These are phyloP conservation scores for Balakata baccata DNA, from an alignment of 345 rosid genomes.

Conservation along the genomic window DNA sequence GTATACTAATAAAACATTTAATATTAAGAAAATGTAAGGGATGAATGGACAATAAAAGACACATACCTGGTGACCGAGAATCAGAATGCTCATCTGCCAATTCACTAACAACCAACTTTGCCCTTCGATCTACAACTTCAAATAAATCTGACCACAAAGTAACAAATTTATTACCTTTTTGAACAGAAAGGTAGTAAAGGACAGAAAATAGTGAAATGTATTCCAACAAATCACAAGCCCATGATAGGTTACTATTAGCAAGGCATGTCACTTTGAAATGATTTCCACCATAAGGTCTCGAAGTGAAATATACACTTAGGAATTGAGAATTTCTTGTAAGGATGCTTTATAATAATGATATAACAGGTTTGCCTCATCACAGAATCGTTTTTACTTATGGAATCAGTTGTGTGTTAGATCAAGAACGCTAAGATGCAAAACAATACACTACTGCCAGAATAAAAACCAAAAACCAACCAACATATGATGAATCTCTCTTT, in stretches of 20 bases:
- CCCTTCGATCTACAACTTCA: slow-evolving; percentile 94
- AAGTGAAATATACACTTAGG: not conserved
- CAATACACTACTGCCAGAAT: too few species aligned
- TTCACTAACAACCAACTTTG: slow-evolving; percentile 88
- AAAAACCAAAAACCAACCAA: not conserved
- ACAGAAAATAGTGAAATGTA: not conserved
- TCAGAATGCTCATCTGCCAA: slow-evolving; percentile 72
- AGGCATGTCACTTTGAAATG: not conserved
- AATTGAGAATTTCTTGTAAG: not conserved
- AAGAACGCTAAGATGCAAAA: not conserved
- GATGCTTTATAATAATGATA: not conserved
- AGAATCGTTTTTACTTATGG: too few species aligned
- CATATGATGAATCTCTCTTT: not conserved
- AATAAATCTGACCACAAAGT: slow-evolving; percentile 60
- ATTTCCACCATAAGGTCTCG: not conserved
- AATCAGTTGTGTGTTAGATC: not conserved
- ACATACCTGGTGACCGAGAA: slow-evolving; percentile 56
- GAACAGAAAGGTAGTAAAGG: not conserved
- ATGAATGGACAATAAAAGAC: slow-evolving; percentile 6
- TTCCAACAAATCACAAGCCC: not conserved
- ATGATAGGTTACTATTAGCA: not conserved
- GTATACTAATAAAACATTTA: not conserved
- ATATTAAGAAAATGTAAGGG: not conserved
- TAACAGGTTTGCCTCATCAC: too few species aligned
- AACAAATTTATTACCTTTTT: slow-evolving; percentile 8